Base-by-base conservation (phyloP, 345 rosid species). In the Melaleuca quinquenervia region DNA sequence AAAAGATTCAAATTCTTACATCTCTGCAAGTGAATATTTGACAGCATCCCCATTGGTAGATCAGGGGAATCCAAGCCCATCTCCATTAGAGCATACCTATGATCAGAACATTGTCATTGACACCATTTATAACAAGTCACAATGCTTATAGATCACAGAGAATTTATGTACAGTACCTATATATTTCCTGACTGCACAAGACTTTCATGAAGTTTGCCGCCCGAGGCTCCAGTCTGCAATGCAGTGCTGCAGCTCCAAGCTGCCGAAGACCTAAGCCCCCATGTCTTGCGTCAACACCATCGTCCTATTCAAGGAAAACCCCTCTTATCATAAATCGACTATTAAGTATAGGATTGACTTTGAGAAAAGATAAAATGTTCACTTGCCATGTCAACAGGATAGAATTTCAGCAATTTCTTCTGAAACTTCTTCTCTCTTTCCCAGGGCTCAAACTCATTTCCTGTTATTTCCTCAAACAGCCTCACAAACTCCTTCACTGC, bases 361-460 rank as follows among this genome's bases (percentile, higher is more conserved):
- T 11, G 84, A 51, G 49, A n/a, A 3, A 16, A 15, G 45, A 52
- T 8, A 29, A 18, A 27, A 2, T 29, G 51, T 41, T 11, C 16
- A 78, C 16, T n/a, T 88, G 95, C 98, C 97, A 95, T 97, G 90
- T 94, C 98, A 85, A 94, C 58, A 1, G 96, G 98, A 80, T 89
- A 92, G 50, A 93, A 94, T 76, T 92, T 90, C 15, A 90, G 86
- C 14, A 90, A 91, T 87, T 93, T 94, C 89, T 96, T 96, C 82
- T 94, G 90, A 75, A 95, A 91, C 88, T 91, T 94, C 90, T 94
- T 94, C 85, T 95, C 95, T 86, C 93, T 91, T 83, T 96, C 99
- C 97, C 97, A 95, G 7, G 95, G 95, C 89, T 90, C 94, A 27
- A 96, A 96, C 62, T 94, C 95, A 80, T 95, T 95, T 16, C 97